phyloP scores from a whole-genome alignment of 192 early-diverging fungal species.

The Coemansia sp. region DNA sequence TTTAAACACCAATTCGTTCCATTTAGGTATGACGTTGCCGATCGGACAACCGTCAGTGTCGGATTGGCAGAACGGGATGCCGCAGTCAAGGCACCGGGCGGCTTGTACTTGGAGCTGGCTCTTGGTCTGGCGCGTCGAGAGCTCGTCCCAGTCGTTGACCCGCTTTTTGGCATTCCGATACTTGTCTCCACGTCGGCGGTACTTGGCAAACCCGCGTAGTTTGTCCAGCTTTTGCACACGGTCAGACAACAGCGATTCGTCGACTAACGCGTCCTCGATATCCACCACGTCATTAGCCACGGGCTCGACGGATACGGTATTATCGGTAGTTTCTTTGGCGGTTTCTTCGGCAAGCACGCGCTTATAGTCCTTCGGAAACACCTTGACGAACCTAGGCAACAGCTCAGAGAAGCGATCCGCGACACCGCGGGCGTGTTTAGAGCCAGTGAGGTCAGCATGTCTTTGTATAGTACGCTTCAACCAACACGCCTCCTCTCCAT shows the following conservation, averaged over 20 bases:
- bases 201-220: conserved; percentile 93
- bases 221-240: conserved; percentile 84
- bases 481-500: conserved; percentile 74
- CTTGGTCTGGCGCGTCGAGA: conserved; percentile 83
- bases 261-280: conserved; percentile 87
- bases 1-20: conserved; percentile 97
- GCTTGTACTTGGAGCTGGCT: conserved; percentile 89
- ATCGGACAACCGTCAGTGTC: conserved; percentile 95
- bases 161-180: conserved; percentile 88
- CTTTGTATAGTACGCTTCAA: conserved; percentile 79
- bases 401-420: conserved; percentile 70
- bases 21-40: conserved; percentile 98
- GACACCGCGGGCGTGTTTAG: conserved; percentile 70
- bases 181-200: conserved; percentile 82
- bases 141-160: conserved; percentile 91
- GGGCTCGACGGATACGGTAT: background rate
- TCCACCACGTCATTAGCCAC: conserved; percentile 74
- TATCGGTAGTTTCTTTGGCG: background rate
- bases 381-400: conserved; percentile 86
- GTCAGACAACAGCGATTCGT: conserved; percentile 72
- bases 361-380: conserved; percentile 93
- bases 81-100: conserved; percentile 97
- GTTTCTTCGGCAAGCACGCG: conserved; percentile 73
- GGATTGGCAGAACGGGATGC: conserved; percentile 98
- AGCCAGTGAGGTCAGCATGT: conserved; percentile 82